Percentiles rank a stretch among this genome's conserved stretches.
Conservation (phyloP, 2,329 filamentous ascomycete species). For the Exophiala spinifera region DNA sequence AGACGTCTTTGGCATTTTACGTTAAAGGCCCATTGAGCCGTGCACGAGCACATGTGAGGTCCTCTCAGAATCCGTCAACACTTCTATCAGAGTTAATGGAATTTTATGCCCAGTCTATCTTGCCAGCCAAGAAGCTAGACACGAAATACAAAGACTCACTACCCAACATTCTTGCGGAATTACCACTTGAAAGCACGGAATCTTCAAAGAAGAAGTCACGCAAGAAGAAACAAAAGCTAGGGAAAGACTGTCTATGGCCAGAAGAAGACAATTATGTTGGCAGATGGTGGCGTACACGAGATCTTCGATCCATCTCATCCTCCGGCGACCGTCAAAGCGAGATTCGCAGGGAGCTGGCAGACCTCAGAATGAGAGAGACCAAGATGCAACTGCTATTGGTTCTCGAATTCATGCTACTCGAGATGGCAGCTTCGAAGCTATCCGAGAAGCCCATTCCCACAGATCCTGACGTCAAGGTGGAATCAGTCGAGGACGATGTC, state of each 20-base stretch:
- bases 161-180: constrained; percentile 39
- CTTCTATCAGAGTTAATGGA: constrained; percentile 33
- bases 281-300: constrained; percentile 47
- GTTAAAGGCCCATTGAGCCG: constrained; percentile 50
- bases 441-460: constrained; percentile 36
- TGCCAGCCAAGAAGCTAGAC: constrained; percentile 47
- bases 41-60: constrained; percentile 41
- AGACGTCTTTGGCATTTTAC: constrained; percentile 52
- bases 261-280: constrained; percentile 43
- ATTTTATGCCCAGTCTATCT: constrained; percentile 42
- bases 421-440: constrained; percentile 27
- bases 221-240: constrained; percentile 41
- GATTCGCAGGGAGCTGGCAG: constrained; percentile 41
- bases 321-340: constrained; percentile 4
- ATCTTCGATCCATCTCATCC: constrained; percentile 15
- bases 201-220: constrained; percentile 28
- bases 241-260: constrained; percentile 48
- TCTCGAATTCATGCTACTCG: constrained; percentile 46
- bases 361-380: constrained; percentile 47
- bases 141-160: constrained; percentile 47
- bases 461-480: constrained; percentile 40
- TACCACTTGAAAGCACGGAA: constrained; percentile 33
- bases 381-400: constrained; percentile 51
- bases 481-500: constrained; percentile 29
- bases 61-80: constrained; percentile 27